Conservation (phyloP, 441 rosid species). For the Rhodomyrtus psidioides region DNA sequence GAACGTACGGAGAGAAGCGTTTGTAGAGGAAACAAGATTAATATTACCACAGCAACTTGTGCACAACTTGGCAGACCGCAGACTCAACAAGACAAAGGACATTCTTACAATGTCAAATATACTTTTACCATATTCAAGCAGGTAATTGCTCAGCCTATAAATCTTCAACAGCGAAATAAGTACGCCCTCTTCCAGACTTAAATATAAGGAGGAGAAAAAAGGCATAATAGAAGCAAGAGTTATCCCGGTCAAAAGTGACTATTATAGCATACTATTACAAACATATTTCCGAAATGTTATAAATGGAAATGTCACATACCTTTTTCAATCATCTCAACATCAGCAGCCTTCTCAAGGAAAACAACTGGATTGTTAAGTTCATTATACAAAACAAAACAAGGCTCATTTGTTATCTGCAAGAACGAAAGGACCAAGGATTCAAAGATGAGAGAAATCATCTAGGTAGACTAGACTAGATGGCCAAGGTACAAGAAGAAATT, state of each 20-base stretch:
- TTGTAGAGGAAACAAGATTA: background rate
- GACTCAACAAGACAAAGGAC: background rate
- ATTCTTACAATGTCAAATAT: background rate
- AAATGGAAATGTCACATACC: slow-evolving; percentile 30
- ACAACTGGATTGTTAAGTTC: slow-evolving; percentile 47
- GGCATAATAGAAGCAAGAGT: background rate
- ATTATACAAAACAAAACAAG: slow-evolving; percentile 44
- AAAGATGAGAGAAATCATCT: background rate
- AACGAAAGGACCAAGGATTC: slow-evolving; percentile 7
- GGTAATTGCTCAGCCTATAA: background rate
- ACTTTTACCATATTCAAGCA: background rate
- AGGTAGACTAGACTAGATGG: background rate
- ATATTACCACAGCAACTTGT: background rate
- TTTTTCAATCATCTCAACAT: slow-evolving; percentile 44
- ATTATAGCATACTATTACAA: background rate
- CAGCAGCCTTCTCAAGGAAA: slow-evolving; percentile 42
- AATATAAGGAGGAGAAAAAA: background rate
- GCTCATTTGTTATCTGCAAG: slow-evolving; percentile 39
- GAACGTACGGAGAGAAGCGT: background rate
- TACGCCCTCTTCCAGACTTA: background rate
- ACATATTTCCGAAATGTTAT: background rate
- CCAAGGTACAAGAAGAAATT: background rate
- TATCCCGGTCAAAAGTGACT: background rate
- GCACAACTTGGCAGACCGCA: background rate
- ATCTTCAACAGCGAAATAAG: background rate